Conservation (phyloP, 371 early-diverging fungal species). For the Sporodiniella umbellata region DNA sequence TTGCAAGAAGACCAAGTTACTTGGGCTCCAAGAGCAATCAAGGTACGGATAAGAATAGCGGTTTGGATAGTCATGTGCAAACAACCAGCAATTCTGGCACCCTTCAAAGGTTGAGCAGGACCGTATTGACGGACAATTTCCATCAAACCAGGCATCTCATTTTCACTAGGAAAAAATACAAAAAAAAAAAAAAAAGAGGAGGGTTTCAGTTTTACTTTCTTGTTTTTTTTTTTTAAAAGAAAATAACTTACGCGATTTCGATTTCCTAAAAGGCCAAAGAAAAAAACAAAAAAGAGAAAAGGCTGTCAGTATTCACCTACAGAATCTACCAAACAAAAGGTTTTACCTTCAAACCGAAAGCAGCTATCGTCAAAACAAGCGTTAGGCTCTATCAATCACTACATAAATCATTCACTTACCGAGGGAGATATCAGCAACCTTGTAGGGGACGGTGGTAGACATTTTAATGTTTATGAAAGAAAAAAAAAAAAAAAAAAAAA, state of each 20-base stretch:
- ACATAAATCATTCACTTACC: slow-evolving; percentile 46
- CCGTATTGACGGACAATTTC: slow-evolving; percentile 91
- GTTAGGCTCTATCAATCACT: background rate
- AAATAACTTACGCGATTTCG: slow-evolving; percentile 35
- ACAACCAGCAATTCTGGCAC: slow-evolving; percentile 98
- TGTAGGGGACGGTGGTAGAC: slow-evolving; percentile 28
- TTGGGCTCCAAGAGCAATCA: slow-evolving; percentile 93
- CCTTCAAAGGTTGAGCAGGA: slow-evolving; percentile 87
- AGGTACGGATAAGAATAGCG: slow-evolving; percentile 97
- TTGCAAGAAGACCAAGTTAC: slow-evolving; percentile 99
- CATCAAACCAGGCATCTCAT: slow-evolving; percentile 99
- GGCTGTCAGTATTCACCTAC: background rate
- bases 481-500: slow-evolving; percentile 2
- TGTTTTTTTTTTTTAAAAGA: background rate
- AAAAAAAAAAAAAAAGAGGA: background rate
- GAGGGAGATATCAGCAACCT: slow-evolving; percentile 89
- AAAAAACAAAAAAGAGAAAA: background rate
- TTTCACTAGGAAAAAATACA: slow-evolving; percentile 76
- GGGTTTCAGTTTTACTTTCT: too few relatives aligned
- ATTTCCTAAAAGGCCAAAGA: slow-evolving; percentile 34
- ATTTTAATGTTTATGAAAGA: slow-evolving; percentile 6
- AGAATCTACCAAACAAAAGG: background rate
- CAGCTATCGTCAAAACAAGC: slow-evolving; percentile 24
- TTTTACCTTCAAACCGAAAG: slow-evolving; percentile 43
- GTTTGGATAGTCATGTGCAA: slow-evolving; percentile 99